These are phyloP conservation scores for Scutellaria galericulata DNA, from an alignment of 257 asterid genomes.

Conservation along the genomic window DNA sequence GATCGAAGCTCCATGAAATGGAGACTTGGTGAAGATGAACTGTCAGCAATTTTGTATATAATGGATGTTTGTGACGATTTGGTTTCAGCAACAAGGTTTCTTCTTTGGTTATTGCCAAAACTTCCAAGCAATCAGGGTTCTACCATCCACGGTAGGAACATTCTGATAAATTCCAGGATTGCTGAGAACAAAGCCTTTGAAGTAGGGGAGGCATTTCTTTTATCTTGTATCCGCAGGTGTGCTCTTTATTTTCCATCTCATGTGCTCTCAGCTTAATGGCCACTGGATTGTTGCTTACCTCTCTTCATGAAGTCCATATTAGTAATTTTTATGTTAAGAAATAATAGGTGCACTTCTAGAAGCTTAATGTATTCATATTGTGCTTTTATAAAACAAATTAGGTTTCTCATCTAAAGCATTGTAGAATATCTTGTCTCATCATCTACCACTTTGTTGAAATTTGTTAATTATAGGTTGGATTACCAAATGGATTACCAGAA, in stretches of 20 bases:
- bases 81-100: slow-evolving; percentile 76
- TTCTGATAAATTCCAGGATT: slow-evolving; percentile 61
- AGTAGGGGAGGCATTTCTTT: slow-evolving; percentile 84
- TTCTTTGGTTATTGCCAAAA: slow-evolving; percentile 90
- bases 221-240: slow-evolving; percentile 79
- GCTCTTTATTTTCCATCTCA: slow-evolving; percentile 23
- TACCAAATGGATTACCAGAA: slow-evolving; percentile 5
- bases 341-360: too few relatives aligned
- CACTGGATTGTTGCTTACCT: slow-evolving; percentile 1
- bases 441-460: not conserved
- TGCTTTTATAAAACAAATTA: too few relatives aligned
- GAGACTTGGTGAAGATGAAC: slow-evolving; percentile 94
- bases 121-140: slow-evolving; percentile 63
- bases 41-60: slow-evolving; percentile 76
- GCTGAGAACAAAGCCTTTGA: slow-evolving; percentile 70
- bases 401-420: not conserved
- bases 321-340: too few relatives aligned
- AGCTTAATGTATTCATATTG: too few relatives aligned
- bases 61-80: slow-evolving; percentile 85
- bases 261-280: not conserved
- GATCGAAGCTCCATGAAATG: slow-evolving; percentile 65
- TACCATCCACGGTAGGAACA: slow-evolving; percentile 64
- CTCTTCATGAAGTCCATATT: not conserved
- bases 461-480: not conserved
- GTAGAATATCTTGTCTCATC: slow-evolving; percentile 1